These are phyloP conservation scores for Solanum chiquidenum DNA, from an alignment of 257 asterid genomes.

Conservation along the genomic window DNA sequence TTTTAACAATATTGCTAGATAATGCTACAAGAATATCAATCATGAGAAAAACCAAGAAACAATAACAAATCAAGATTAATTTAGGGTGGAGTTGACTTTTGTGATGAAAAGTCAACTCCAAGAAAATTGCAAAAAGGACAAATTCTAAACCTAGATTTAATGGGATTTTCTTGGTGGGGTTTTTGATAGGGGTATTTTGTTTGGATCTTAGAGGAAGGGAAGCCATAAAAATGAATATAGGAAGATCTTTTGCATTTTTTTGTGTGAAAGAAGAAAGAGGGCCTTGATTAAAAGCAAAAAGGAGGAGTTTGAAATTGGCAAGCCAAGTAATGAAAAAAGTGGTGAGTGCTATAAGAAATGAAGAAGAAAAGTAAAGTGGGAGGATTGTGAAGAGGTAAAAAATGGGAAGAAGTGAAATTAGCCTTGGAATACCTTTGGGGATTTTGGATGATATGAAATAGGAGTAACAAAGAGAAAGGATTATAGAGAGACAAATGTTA, in stretches of 20 bases:
- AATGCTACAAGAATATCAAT: slow-evolving; percentile 16
- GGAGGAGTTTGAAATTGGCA: slow-evolving; percentile 70
- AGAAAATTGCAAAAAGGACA: not conserved
- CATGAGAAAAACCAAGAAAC: not conserved
- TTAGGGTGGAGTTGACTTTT: slow-evolving; percentile 14
- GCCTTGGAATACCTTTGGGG: slow-evolving; percentile 16
- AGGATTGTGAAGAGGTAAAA: slow-evolving; percentile 4
- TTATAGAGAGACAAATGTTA: slow-evolving; percentile 32
- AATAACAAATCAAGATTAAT: not conserved
- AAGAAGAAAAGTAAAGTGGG: slow-evolving; percentile 34
- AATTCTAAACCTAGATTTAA: not conserved
- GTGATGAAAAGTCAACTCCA: not conserved
- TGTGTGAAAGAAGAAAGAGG: slow-evolving; percentile 23
- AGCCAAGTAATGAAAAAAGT: slow-evolving; percentile 59
- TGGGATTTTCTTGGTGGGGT: slow-evolving; percentile 1
- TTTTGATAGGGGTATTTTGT: not conserved
- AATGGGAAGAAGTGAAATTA: slow-evolving; percentile 13
- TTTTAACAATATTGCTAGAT: slow-evolving; percentile 19
- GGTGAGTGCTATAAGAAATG: slow-evolving; percentile 11
- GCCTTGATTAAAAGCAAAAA: slow-evolving; percentile 39
- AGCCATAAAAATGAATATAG: slow-evolving; percentile 39
- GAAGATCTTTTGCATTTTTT: slow-evolving; percentile 11
- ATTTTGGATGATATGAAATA: slow-evolving; percentile 28
- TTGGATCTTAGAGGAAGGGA: slow-evolving; percentile 50
- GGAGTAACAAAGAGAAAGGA: slow-evolving; percentile 23